Base-by-base conservation (phyloP, 2,329 filamentous ascomycete species). In the Anisogramma anomala region DNA sequence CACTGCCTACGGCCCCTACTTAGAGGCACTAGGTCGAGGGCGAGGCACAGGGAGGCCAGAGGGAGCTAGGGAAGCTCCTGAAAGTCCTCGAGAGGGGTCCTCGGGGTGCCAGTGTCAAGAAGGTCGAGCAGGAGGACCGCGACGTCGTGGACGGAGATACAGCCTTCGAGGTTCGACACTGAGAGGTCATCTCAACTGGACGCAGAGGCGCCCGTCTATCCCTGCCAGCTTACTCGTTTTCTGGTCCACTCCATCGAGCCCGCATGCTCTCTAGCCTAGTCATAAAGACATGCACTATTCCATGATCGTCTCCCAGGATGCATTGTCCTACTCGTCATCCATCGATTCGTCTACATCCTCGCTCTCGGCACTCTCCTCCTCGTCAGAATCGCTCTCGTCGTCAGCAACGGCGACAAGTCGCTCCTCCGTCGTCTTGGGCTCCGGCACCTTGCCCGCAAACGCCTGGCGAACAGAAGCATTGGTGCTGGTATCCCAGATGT, bases 401-500 rank as follows among this genome's bases (percentile, higher is more conserved):
- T 79, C 73, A 26, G 74, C 71, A 35, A 94, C 69, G 1, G 81
- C 83, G 4, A 96, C 76, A 35, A 91, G 66, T 43, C 84, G 75
- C 62, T 98, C 89, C 13, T 69, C 77, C 36, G 75, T 75, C 6
- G 69, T 63, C 47, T 69, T 57, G 49, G 53, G 50, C 14, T 75
- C 71, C 45, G 75, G 71, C 43, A 89, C 71, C 43, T 77, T 79
- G 54, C 67, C 76, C 26, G 83, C 86, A 65, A 98, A 98, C 1
- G 82, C 80, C 48, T 82, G 74, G 44, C 91, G 77, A 23, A 98
- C 86, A 19, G 83, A 82, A 11, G 76, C 77, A 59, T 98, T 98
- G 43, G 91, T 98, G 59, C 85, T 77, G 17, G 91, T 95, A 62
- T 96, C 89, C 91, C 91, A 98, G 39, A 98, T 79, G 59, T 94